Base-by-base conservation (phyloP, 495 filamentous ascomycete genomes). In the Collariella sp. region DNA sequence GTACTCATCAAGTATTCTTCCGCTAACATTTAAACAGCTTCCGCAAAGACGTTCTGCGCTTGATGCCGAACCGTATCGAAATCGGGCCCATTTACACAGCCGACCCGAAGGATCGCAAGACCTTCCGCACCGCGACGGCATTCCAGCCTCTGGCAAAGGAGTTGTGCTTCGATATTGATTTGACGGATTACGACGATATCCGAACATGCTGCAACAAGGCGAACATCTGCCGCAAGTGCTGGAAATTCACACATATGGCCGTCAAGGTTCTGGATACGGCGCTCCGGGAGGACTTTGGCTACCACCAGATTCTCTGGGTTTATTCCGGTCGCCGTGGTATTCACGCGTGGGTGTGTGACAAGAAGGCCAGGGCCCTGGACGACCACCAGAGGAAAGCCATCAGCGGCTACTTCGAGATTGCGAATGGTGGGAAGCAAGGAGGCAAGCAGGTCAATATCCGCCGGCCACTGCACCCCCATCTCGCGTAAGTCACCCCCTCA, bases 281-380 rank as follows among this genome's bases (percentile, higher is more conserved):
- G 2, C 67, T 98, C 47, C 77, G 87, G 54, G 90, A 97, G 2
- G 93, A 98, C 69, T 94, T 97, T 65, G 93, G 90, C 20, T 98
- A 96, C 66, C 80, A 88, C 62, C 91, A 98, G 67, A 90, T 98
- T 58, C 77, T 98, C 61, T 98, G 93, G 93, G 91, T 98, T 1
- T 98, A 96, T 69, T 97, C 93, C 0, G 93, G 93, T 33, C 86
- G 93, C 65, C 81, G 93, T 81, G 93, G 93, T 68, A 89, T 85
- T 15, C 93, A 98, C 83, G 93, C 91, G 7, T 98, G 93, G 93
- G 87, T 98, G n/a, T 96, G 91, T 66, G 93, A 98, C 69, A 86
- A 85, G 54, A 81, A 83, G 44, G 93, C 90, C 4, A 79, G 93
- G 54, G 74, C 75, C 35, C 76, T 98, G 70, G 84, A 95, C 60